Base-by-base conservation (phyloP, 164 flowering plant genomes). In the Vitis rotundifolia region DNA sequence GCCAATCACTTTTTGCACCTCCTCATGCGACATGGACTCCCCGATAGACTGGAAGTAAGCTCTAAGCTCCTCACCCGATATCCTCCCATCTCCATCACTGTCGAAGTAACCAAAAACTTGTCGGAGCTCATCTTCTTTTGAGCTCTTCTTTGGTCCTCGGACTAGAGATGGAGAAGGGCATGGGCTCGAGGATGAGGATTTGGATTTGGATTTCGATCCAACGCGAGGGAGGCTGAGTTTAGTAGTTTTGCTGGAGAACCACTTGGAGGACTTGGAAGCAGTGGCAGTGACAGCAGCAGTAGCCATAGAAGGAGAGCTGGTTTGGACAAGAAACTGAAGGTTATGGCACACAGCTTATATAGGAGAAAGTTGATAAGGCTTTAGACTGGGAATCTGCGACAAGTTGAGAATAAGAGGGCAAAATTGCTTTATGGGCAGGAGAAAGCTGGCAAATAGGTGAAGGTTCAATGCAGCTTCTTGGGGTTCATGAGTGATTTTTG, bases 31-130 rank as follows among this genome's bases (percentile, higher is more conserved):
- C 71, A 92, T 78, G 75, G 77, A 61, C 75, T 91, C 93, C 0
- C 95, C 97, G 16, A 90, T 75, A 0, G 93, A 83, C 5, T 57
- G 80, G 54, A 93, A 82, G 64, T 85, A 88, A 0, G 79, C 29
- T 18, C 83, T 73, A 3, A 93, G 83, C 69, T 91, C 98, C 0
- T 48, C 19, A 10, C 82, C 78, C 1, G 93, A 89, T 51, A 93
- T 88, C 73, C 85, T 93, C 0, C 95, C 97, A 61, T 93, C 97
- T 0, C 85, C 81, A 18, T 93, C 79, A 0, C 72, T 29, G 66
- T 93, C 98, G 47, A 93, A 89, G 63, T 79, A 84, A 1, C 79
- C 71, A 58, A 93, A 93, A 13, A 86, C 91, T 48, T 81, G 74
- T 50, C 28, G 74, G 12, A 86, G 70, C 68, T 79, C 82, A 1